Evolutionary conservation across 306 rosid genomes (phyloP).

Genomic region (Pyrus pyrifolia): DNA sequence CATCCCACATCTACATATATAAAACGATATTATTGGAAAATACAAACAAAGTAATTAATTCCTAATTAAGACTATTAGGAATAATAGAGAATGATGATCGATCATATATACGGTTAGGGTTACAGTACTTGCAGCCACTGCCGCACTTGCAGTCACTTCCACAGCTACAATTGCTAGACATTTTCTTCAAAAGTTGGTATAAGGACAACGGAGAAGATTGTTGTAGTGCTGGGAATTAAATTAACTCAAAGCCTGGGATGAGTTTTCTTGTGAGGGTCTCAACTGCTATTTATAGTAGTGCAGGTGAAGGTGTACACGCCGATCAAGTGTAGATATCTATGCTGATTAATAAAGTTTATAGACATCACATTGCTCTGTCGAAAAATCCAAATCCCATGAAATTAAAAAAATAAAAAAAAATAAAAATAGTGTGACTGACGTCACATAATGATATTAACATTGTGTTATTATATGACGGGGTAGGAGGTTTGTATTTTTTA

Average conservation of each 20-base stretch:
- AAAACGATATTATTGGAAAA: not conserved
- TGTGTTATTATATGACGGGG: no score
- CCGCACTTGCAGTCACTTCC: slow-evolving; percentile 20
- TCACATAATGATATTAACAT: no score
- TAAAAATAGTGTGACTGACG: no score
- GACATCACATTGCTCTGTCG: not conserved
- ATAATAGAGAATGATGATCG: not conserved
- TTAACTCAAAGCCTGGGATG: slow-evolving; percentile 3
- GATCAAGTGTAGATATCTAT: not conserved
- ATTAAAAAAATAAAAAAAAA: no score
- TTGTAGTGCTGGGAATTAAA: not conserved
- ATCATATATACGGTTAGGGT: not conserved
- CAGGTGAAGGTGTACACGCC: not conserved
- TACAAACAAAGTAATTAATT: not conserved
- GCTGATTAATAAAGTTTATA: not conserved
- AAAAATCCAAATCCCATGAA: not conserved
- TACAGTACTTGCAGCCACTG: slow-evolving; percentile 9
- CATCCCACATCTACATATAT: slow-evolving; percentile 8
- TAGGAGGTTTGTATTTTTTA: no score
- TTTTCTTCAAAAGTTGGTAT: not conserved
- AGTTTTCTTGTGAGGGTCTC: not conserved
- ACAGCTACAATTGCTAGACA: slow-evolving; percentile 19
- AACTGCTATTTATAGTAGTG: slow-evolving; percentile 12
- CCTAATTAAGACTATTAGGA: not conserved
- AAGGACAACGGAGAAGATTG: not conserved